A percentile compares a stretch with the other conserved stretches of the same genome.
Evolutionary conservation across 192 early-diverging fungal genomes (phyloP).

Genomic region (Backusella circina): DNA sequence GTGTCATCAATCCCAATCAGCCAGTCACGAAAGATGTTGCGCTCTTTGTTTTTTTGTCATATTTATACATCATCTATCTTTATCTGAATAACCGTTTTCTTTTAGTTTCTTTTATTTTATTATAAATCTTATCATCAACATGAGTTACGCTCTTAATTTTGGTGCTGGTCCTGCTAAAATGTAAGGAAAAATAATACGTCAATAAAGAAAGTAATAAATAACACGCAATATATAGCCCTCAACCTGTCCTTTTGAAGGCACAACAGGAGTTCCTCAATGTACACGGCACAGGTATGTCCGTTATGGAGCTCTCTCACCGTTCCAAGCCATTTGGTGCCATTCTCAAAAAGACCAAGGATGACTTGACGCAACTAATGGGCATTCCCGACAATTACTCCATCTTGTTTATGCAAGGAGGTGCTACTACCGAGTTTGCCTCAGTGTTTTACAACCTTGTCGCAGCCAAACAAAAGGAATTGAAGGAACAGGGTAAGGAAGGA

Average conservation of each 20-base stretch:
- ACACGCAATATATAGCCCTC: constrained; percentile 39
- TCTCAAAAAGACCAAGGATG: constrained; percentile 66
- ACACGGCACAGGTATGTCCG: constrained; percentile 78
- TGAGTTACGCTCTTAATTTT: constrained; percentile 65
- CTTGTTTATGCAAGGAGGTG: constrained; percentile 95
- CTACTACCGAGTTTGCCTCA: constrained; percentile 87
- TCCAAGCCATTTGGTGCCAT: constrained; percentile 78
- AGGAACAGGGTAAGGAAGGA: constrained; percentile 12
- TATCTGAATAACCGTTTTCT: not conserved
- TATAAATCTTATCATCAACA: not conserved
- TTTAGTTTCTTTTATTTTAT: not conserved
- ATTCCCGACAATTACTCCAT: constrained; percentile 90
- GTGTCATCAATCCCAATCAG: constrained; percentile 2
- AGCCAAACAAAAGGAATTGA: constrained; percentile 36
- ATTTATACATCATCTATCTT: not conserved
- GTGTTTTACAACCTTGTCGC: constrained; percentile 88
- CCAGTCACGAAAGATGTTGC: constrained; percentile 3
- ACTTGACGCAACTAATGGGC: constrained; percentile 67
- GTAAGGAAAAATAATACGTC: constrained; percentile 8
- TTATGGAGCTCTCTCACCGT: constrained; percentile 96
- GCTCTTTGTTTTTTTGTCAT: not conserved
- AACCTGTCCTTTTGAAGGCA: constrained; percentile 75
- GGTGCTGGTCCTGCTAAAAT: constrained; percentile 92
- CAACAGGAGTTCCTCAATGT: constrained; percentile 84
- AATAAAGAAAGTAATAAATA: not conserved